Evolutionary conservation across 1,284 basidiomycete genomes (phyloP).

Genomic region (Pseudozyma tsukubaensis): DNA sequence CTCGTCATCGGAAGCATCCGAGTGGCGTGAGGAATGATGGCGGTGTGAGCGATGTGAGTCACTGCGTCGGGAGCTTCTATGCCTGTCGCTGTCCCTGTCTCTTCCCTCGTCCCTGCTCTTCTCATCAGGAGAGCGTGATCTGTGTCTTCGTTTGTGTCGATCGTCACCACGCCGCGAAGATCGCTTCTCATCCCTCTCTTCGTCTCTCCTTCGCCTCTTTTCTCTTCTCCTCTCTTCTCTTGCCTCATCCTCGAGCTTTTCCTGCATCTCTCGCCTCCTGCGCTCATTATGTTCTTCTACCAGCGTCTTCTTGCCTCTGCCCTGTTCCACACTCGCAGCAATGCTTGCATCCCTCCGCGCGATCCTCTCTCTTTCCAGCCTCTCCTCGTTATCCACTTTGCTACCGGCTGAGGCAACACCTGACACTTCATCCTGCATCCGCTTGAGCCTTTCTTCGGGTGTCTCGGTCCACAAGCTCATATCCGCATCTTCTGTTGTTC

Average conservation of each 20-base stretch:
- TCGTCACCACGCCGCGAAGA: neutral
- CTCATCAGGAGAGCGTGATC: slow-evolving; percentile 11
- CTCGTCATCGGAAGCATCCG: slow-evolving; percentile 22
- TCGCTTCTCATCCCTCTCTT: slow-evolving; percentile 3
- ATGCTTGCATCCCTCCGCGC: slow-evolving; percentile 33
- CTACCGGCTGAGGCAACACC: slow-evolving; percentile 20
- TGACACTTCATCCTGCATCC: slow-evolving; percentile 44
- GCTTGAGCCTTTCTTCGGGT: slow-evolving; percentile 46
- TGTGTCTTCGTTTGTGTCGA: slow-evolving; percentile 13
- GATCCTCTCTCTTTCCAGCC: slow-evolving; percentile 19
- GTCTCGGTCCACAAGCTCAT: slow-evolving; percentile 61
- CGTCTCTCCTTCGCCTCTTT: slow-evolving; percentile 15
- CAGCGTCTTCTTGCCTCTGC: slow-evolving; percentile 17
- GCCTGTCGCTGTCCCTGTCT: neutral
- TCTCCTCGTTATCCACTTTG: slow-evolving; percentile 8
- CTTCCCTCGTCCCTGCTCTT: no score
- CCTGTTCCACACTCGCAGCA: slow-evolving; percentile 18
- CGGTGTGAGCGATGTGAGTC: slow-evolving; percentile 18
- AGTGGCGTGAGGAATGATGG: slow-evolving; percentile 1
- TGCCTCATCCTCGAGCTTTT: slow-evolving; percentile 20
- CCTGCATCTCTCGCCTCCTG: slow-evolving; percentile 22
- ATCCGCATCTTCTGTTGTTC: slow-evolving; percentile 28
- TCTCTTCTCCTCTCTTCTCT: slow-evolving; percentile 22
- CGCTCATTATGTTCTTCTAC: slow-evolving; percentile 41
- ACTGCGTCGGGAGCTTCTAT: slow-evolving; percentile 21